phyloP scores from a whole-genome alignment of 108 stramenopile genomes.

The Skeletonema marinoi region DNA sequence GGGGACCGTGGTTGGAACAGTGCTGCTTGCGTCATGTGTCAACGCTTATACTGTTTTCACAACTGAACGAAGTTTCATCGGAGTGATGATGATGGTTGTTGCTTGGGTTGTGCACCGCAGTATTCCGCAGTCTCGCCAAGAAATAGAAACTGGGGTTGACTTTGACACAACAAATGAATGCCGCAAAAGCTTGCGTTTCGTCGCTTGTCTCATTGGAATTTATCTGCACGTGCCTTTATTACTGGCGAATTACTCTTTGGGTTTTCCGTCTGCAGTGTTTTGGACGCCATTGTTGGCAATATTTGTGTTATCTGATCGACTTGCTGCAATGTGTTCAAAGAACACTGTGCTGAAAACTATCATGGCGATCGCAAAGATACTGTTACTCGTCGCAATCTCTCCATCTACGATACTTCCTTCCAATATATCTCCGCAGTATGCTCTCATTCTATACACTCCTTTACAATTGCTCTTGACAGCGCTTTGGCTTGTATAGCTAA shows the following conservation, averaged over 20 bases:
- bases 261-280: conserved; percentile 70
- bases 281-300: conserved; percentile 74
- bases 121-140: not conserved
- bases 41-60: not conserved
- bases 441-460: conserved; percentile 61
- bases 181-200: conserved; percentile 59
- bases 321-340: not conserved
- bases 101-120: conserved; percentile 1
- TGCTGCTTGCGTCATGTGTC: conserved; percentile 13
- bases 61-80: not conserved
- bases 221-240: conserved; percentile 77
- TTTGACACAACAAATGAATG: conserved; percentile 5
- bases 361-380: conserved; percentile 13
- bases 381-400: conserved; percentile 46
- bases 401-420: conserved; percentile 67
- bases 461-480: conserved; percentile 60
- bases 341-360: not conserved
- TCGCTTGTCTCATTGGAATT: conserved; percentile 60
- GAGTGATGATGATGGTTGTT: conserved; percentile 1
- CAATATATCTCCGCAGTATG: conserved; percentile 55
- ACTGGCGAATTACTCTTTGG: conserved; percentile 72
- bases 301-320: conserved; percentile 31
- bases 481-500: conserved; percentile 31
- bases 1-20: conserved; percentile 23
- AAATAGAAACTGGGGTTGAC: not conserved